Percentiles rank a stretch among this genome's conserved stretches.
Conservation (phyloP, 2,329 filamentous ascomycete species). For the Colletotrichum lindemuthianum region DNA sequence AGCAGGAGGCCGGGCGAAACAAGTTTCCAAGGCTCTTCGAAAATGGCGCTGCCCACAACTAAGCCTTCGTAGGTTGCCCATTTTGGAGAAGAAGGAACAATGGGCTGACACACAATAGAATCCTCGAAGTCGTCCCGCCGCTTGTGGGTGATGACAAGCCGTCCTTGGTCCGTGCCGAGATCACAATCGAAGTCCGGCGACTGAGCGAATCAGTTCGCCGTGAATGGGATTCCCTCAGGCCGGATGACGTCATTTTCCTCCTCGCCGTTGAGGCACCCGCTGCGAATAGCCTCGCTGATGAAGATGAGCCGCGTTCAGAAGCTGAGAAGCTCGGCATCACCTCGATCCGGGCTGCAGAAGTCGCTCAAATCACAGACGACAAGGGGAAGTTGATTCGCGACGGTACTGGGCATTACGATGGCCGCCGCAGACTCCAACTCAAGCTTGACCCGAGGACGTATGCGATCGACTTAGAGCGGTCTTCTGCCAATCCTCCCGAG, state of each 20-base stretch:
- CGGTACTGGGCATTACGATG: conserved; percentile 68
- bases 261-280: conserved; percentile 76
- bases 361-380: conserved; percentile 88
- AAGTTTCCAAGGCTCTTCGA: conserved; percentile 84
- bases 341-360: conserved; percentile 82
- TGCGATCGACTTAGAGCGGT: conserved; percentile 76
- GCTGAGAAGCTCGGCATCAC: conserved; percentile 73
- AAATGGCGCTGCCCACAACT: conserved; percentile 88
- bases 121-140: conserved; percentile 85
- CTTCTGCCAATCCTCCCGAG: conserved; percentile 74
- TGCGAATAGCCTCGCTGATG: conserved; percentile 64
- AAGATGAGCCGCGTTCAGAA: conserved; percentile 54
- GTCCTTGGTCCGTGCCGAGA: conserved; percentile 86
- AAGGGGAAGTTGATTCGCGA: conserved; percentile 80
- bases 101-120: conserved; percentile 51
- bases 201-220: conserved; percentile 78
- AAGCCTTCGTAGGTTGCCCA: conserved; percentile 70
- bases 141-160: conserved; percentile 85
- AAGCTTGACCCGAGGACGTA: conserved; percentile 84
- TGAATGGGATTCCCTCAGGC: conserved; percentile 90
- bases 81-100: not conserved
- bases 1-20: conserved; percentile 71
- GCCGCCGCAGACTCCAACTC: conserved; percentile 78
- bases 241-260: conserved; percentile 91
- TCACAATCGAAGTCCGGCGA: conserved; percentile 83